Conservation (phyloP, 2,329 filamentous ascomycete species). For the Blastomyces gilchristii region DNA sequence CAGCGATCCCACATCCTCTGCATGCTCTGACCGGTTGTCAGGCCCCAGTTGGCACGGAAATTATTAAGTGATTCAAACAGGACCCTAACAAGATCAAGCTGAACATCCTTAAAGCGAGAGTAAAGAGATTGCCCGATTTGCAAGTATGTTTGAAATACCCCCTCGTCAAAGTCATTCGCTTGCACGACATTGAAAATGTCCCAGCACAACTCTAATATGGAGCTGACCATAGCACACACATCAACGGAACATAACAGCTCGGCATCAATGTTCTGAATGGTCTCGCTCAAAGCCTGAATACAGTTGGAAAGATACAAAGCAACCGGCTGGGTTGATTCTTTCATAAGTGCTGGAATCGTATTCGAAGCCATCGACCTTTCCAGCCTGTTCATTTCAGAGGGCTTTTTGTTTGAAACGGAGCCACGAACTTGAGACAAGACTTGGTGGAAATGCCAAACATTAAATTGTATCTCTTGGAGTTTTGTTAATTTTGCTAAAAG, state of each 20-base stretch:
- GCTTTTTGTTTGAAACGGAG: slow-evolving; percentile 27
- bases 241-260: slow-evolving; percentile 18
- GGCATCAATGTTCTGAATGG: slow-evolving; percentile 24
- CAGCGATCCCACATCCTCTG: slow-evolving; percentile 65
- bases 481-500: slow-evolving; percentile 24
- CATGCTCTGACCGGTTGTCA: slow-evolving; percentile 70
- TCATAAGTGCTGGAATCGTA: slow-evolving; percentile 32
- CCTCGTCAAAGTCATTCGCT: slow-evolving; percentile 39
- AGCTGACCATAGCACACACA: slow-evolving; percentile 21
- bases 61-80: slow-evolving; percentile 34
- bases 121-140: slow-evolving; percentile 29
- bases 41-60: slow-evolving; percentile 60
- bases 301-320: slow-evolving; percentile 30
- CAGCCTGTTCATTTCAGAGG: slow-evolving; percentile 34
- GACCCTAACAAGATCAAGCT: slow-evolving; percentile 20
- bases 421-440: slow-evolving; percentile 25
- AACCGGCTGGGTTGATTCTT: slow-evolving; percentile 34
- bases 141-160: slow-evolving; percentile 46
- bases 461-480: slow-evolving; percentile 30
- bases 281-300: slow-evolving; percentile 28
- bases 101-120: slow-evolving; percentile 26
- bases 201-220: slow-evolving; percentile 38
- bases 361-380: slow-evolving; percentile 34
- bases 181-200: slow-evolving; percentile 39
- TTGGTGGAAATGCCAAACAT: slow-evolving; percentile 28